Conservation (phyloP, 2,329 filamentous ascomycete species). For the Harringtonia lauricola region DNA sequence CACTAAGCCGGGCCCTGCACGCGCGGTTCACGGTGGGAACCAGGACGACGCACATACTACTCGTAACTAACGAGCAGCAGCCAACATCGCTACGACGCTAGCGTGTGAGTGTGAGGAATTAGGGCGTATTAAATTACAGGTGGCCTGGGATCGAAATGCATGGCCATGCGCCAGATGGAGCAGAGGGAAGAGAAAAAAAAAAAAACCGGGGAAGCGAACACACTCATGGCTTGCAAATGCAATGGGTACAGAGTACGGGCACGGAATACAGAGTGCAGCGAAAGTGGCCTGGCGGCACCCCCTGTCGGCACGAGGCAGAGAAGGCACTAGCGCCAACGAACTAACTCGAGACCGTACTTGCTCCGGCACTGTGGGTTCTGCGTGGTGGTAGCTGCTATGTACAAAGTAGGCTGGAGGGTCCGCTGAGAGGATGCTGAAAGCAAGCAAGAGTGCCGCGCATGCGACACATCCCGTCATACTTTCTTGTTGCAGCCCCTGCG, state of each 20-base stretch:
- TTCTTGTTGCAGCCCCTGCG: no score
- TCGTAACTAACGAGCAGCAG: background rate
- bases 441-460: no score
- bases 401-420: background rate
- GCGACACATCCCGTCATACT: no score
- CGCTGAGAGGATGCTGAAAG: background rate
- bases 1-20: background rate
- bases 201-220: no score
- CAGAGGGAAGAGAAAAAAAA: background rate
- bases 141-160: background rate
- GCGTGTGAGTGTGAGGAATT: constrained; percentile 2
- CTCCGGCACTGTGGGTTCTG: constrained; percentile 5
- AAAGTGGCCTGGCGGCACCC: background rate
- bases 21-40: background rate
- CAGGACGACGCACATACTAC: background rate
- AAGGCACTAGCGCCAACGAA: background rate
- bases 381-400: background rate
- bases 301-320: constrained; percentile 7
- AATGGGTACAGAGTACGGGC: background rate
- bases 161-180: no score
- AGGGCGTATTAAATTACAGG: background rate
- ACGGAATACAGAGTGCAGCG: background rate
- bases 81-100: background rate
- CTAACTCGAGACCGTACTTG: constrained; percentile 9
- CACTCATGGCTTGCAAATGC: no score